Evolutionary conservation across 805 yeast genomes (phyloP), one percentile per base, ranked within the genome.

Genomic region (Yarrowia sp.): DNA sequence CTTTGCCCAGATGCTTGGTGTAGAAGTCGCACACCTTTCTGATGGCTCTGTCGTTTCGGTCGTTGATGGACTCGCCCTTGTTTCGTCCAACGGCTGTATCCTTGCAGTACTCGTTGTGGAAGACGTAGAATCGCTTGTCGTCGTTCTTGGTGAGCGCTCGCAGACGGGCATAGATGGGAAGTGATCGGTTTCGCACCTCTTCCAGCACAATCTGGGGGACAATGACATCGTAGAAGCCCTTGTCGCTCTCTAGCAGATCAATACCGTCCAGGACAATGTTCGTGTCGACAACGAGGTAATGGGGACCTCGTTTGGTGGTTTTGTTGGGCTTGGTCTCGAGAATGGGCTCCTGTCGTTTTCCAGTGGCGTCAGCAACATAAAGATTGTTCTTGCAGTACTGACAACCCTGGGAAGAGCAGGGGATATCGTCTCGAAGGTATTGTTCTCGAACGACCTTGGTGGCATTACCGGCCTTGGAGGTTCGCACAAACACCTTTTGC

Each of bases 181-280:
- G 84, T 59, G 96, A 90, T 71, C 87, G 81, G 73, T 91, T 91
- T 68, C 90, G 84, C 10, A 93, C 97, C 75, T 95, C 98, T 70
- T 96, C 98, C 36, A 95, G 79, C 2, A 91, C 98, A 7, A 96
- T 89, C 74, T 95, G 99, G 1, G 98, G 97, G n/a, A 95, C 79
- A 65, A 95, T 87, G 17, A 92, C 97, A 76, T 95, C 98, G 71
- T 82, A 87, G 72, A 95, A 90, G 63, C 89, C 87, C 32, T 83
- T 81, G 21, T 81, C 80, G 70, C 85, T 87, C 75, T 95, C 99
- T 65, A 95, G 77, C 66, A 95, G 78, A 75, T 95, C 99, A 67
- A 95, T 93, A 6, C 96, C 93, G 72, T 87, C 89, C 67, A 95
- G 78, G 1, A 89, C 87, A 68, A 95, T 87, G 72, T 95, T 93